Evolutionary conservation across 257 asterid species (phyloP).

Genomic region (Cynanchum wilfordii): DNA sequence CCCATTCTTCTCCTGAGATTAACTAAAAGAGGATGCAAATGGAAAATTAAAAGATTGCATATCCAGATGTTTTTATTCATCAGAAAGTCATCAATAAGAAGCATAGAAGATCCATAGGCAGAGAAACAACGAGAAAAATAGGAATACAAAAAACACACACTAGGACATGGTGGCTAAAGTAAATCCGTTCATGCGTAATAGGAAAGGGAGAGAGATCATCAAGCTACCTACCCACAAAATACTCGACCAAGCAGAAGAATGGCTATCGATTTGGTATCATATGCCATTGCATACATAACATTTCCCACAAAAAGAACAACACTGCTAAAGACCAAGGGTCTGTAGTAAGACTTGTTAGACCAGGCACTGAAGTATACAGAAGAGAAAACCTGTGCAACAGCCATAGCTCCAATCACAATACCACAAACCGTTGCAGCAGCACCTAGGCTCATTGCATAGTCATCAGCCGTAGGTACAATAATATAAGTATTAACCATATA

Average conservation of each 20-base stretch:
- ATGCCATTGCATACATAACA: conserved; percentile 81
- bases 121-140: neutral
- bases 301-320: conserved; percentile 70
- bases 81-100: neutral
- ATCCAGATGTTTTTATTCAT: neutral
- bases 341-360: conserved; percentile 92
- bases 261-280: conserved; percentile 64
- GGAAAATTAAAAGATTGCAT: neutral
- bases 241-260: conserved; percentile 79
- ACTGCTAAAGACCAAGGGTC: conserved; percentile 90
- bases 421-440: conserved; percentile 99
- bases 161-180: neutral
- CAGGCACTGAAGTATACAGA: conserved; percentile 99
- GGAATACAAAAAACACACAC: neutral
- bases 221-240: conserved; percentile 69
- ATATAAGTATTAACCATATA: conserved; percentile 97
- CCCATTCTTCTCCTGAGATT: neutral
- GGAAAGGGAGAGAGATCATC: conserved; percentile 14
- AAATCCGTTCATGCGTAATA: neutral
- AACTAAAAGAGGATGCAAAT: neutral
- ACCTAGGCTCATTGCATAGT: conserved; percentile 93
- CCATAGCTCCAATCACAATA: conserved; percentile 93
- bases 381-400: conserved; percentile 93
- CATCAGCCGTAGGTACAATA: conserved; percentile 98
- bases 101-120: neutral